Conservation (phyloP, 2,329 filamentous ascomycete species). For the Emericellopsis atlantica region DNA sequence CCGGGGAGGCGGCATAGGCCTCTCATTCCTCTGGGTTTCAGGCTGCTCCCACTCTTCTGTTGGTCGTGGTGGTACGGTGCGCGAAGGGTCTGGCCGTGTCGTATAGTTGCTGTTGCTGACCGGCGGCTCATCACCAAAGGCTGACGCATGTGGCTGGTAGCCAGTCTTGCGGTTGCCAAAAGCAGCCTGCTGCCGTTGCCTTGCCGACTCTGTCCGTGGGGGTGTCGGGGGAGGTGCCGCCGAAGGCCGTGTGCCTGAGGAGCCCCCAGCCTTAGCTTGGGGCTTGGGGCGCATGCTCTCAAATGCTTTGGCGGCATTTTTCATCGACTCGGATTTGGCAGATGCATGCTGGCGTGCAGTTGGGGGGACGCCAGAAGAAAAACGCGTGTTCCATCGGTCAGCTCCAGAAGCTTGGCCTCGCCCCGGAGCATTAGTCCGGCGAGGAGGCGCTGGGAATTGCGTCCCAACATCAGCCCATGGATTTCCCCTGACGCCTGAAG, state of each 20-base stretch:
- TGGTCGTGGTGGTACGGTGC: conserved; percentile 6
- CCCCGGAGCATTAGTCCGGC: conserved; percentile 17
- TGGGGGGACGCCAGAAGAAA: conserved; percentile 25
- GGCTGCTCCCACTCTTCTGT: conserved; percentile 3
- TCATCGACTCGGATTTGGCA: conserved; percentile 22
- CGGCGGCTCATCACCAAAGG: conserved; percentile 37
- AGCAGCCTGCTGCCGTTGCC: conserved; percentile 38
- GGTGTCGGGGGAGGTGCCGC: conserved; percentile 21
- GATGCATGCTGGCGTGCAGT: conserved; percentile 25
- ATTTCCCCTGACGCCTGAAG: conserved; percentile 44
- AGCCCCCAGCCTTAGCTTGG: conserved; percentile 9
- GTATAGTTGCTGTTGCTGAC: conserved; percentile 38
- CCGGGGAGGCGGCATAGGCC: conserved; percentile 8
- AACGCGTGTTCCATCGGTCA: conserved; percentile 29
- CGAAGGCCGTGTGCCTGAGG: background rate
- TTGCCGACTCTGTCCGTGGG: conserved; percentile 37
- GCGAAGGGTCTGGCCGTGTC: conserved; percentile 16
- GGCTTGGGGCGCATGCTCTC: conserved; percentile 27
- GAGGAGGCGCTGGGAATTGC: conserved; percentile 37
- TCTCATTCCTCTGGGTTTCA: conserved; percentile 5
- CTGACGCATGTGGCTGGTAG: conserved; percentile 35
- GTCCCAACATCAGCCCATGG: conserved; percentile 38
- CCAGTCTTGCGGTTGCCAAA: conserved; percentile 38
- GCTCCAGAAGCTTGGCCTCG: conserved; percentile 22
- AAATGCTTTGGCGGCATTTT: conserved; percentile 27